Evolutionary conservation across 2,329 filamentous ascomycete genomes (phyloP).

Genomic region (Talaromyces sp.): DNA sequence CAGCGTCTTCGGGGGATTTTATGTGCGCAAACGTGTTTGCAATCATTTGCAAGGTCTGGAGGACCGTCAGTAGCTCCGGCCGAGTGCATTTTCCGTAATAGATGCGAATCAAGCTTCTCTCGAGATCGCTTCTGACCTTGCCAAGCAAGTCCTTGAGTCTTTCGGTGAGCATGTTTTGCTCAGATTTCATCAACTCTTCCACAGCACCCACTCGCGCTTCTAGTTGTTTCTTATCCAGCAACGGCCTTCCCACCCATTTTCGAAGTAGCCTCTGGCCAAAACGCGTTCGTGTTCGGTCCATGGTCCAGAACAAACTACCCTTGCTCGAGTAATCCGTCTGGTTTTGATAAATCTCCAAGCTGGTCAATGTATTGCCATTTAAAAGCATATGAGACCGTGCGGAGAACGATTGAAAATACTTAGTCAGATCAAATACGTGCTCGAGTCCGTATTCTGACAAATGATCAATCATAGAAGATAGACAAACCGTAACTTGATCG

Average conservation of each 20-base stretch:
- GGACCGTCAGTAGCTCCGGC: constrained; percentile 76
- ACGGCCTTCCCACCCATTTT: constrained; percentile 90
- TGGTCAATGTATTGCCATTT: constrained; percentile 90
- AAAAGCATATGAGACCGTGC: constrained; percentile 92
- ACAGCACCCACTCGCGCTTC: constrained; percentile 80
- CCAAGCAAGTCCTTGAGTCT: constrained; percentile 69
- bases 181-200: constrained; percentile 72
- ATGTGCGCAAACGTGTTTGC: constrained; percentile 70
- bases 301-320: constrained; percentile 90
- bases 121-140: constrained; percentile 74
- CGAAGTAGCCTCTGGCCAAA: constrained; percentile 84
- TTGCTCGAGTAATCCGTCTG: constrained; percentile 80
- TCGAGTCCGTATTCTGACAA: constrained; percentile 88
- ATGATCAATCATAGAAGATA: constrained; percentile 95
- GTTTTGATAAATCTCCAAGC: constrained; percentile 93
- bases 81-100: constrained; percentile 94
- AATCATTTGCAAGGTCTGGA: constrained; percentile 82
- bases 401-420: constrained; percentile 95
- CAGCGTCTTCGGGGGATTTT: constrained; percentile 61
- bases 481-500: constrained; percentile 81
- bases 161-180: constrained; percentile 65
- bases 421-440: constrained; percentile 92
- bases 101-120: constrained; percentile 88
- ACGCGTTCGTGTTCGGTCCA: constrained; percentile 86
- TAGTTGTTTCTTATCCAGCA: constrained; percentile 71